Conservation (phyloP, 345 rosid species). For the Euphorbia lathyris region DNA sequence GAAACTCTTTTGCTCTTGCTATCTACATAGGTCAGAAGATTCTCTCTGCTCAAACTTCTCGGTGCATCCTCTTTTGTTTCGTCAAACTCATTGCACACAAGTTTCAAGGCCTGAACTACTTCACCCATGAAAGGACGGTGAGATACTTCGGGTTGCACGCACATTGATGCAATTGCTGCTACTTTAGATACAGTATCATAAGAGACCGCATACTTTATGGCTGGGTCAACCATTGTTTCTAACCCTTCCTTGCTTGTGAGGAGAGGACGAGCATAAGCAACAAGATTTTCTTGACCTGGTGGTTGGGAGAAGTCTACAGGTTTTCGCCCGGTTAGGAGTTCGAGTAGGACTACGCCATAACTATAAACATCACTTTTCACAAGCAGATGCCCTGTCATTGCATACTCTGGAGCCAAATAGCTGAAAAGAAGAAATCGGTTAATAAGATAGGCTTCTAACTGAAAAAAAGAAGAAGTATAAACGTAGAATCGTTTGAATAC, state of each 20-base stretch:
- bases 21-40: conserved; percentile 24
- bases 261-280: conserved; percentile 59
- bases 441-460: conserved; percentile 1
- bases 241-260: conserved; percentile 51
- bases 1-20: conserved; percentile 20
- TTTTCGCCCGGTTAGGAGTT: conserved; percentile 63
- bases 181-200: conserved; percentile 51
- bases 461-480: background rate
- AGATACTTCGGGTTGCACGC: conserved; percentile 64
- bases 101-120: conserved; percentile 69
- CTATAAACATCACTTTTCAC: conserved; percentile 78
- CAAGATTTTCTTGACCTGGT: conserved; percentile 69
- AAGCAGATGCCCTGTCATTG: conserved; percentile 73
- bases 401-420: conserved; percentile 73
- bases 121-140: conserved; percentile 73
- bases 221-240: conserved; percentile 45
- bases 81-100: conserved; percentile 55
- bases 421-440: conserved; percentile 28
- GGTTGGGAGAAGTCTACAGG: conserved; percentile 69
- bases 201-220: conserved; percentile 34
- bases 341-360: conserved; percentile 76
- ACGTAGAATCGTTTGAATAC: conserved; percentile 27
- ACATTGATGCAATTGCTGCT: conserved; percentile 70
- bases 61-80: conserved; percentile 30
- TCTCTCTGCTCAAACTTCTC: conserved; percentile 18